These are phyloP conservation scores for Oxytropis ochrocephala DNA, from an alignment of 306 rosid species.

Conservation along the genomic window DNA sequence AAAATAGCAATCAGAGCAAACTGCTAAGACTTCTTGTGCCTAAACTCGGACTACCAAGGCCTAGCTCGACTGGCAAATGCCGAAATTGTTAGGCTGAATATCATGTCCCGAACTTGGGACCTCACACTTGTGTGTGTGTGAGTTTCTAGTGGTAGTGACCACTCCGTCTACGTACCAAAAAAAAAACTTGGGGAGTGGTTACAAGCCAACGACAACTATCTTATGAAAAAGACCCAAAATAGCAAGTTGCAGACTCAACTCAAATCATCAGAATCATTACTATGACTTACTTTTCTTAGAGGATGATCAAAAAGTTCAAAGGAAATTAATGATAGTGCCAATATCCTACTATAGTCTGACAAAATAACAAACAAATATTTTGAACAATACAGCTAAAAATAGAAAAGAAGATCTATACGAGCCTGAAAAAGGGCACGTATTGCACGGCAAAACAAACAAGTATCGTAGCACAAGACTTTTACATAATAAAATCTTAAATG, in stretches of 20 bases:
- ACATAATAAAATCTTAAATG: neutral
- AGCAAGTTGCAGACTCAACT: neutral
- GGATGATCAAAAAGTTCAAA: neutral
- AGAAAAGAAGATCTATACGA: neutral
- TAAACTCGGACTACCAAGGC: neutral
- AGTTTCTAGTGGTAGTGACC: too few species aligned
- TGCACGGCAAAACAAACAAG: neutral
- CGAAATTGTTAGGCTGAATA: too few species aligned
- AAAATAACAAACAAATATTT: neutral
- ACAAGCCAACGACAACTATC: neutral
- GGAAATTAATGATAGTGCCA: neutral
- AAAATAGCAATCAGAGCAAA: neutral
- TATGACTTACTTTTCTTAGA: neutral
- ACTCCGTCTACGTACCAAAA: too few species aligned
- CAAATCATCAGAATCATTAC: neutral
- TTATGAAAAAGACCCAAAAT: neutral
- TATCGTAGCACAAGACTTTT: neutral
- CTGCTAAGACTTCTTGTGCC: neutral
- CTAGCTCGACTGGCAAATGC: too few species aligned
- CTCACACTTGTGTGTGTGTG: too few species aligned
- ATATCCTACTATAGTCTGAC: neutral
- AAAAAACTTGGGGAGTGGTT: too few species aligned
- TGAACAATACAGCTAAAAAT: neutral
- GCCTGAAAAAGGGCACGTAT: neutral
- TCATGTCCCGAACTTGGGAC: too few species aligned